phyloP scores from a whole-genome alignment of 2,329 filamentous ascomycete species.

The Aspergillus sp. region DNA sequence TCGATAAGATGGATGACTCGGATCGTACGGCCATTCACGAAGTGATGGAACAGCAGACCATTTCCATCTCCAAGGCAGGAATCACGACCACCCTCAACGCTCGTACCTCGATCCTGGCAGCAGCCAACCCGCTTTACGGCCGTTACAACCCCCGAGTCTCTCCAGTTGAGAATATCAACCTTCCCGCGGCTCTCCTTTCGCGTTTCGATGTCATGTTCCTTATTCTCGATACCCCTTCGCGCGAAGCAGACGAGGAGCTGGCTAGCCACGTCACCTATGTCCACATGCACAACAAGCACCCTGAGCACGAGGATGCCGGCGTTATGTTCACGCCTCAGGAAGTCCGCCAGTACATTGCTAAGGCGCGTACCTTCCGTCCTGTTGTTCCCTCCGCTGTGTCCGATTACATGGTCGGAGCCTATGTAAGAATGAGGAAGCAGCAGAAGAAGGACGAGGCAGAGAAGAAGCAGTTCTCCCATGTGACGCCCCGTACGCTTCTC shows the following conservation, averaged over 20 bases:
- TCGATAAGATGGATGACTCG: conserved; percentile 81
- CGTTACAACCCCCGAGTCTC: conserved; percentile 97
- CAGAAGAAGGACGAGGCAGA: conserved; percentile 88
- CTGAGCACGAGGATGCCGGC: conserved; percentile 66
- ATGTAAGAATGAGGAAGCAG: conserved; percentile 89
- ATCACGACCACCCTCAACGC: conserved; percentile 97
- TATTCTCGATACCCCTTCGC: conserved; percentile 88
- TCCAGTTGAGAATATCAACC: conserved; percentile 97
- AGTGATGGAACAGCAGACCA: conserved; percentile 86
- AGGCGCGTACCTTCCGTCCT: conserved; percentile 85
- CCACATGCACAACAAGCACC: conserved; percentile 94
- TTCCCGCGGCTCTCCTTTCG: conserved; percentile 92
- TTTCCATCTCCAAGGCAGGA: conserved; percentile 83
- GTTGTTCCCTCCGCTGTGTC: conserved; percentile 81
- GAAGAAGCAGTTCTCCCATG: conserved; percentile 91
- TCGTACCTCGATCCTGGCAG: conserved; percentile 90
- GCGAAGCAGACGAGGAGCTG: conserved; percentile 87
- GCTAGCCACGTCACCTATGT: conserved; percentile 95
- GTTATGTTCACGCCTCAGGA: conserved; percentile 91
- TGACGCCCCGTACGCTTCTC: conserved; percentile 87
- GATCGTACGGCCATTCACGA: conserved; percentile 81
- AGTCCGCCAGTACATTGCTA: conserved; percentile 93
- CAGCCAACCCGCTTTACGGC: conserved; percentile 95
- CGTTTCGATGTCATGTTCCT: conserved; percentile 97
- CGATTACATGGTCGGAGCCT: conserved; percentile 96